Percentiles rank a stretch among this genome's conserved stretches.
Conservation (phyloP, 2,329 filamentous ascomycete genomes). For the Claviceps fusiformis region DNA sequence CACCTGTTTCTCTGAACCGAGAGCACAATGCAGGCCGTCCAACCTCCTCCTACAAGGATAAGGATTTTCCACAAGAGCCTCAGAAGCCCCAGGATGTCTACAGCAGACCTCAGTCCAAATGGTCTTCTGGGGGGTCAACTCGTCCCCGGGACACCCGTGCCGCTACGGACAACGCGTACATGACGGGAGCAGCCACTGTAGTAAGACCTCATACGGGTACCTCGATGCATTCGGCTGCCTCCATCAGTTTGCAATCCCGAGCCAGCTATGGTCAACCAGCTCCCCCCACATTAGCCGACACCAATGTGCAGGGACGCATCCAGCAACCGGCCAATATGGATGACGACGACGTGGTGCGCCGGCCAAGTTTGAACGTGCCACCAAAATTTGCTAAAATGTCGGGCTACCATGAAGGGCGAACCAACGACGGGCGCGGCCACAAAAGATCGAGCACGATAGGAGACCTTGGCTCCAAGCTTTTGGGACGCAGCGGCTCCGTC, state of each 20-base stretch:
- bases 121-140: conserved; percentile 22
- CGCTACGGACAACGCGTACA: conserved; percentile 26
- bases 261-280: conserved; percentile 71
- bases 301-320: conserved; percentile 79
- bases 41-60: conserved; percentile 31
- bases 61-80: conserved; percentile 43
- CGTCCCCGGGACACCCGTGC: conserved; percentile 22
- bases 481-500: conserved; percentile 70
- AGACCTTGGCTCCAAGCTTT: conserved; percentile 69
- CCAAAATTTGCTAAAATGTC: conserved; percentile 45
- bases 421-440: conserved; percentile 39
- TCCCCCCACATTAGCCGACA: conserved; percentile 74
- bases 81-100: conserved; percentile 31
- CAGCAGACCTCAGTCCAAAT: conserved; percentile 23
- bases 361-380: conserved; percentile 46
- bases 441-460: conserved; percentile 64
- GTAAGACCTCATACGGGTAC: conserved; percentile 67
- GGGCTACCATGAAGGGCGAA: conserved; percentile 41
- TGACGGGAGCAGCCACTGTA: conserved; percentile 28
- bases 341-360: conserved; percentile 53
- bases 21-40: conserved; percentile 27
- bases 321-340: conserved; percentile 61
- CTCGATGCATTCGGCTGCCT: conserved; percentile 55
- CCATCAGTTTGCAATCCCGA: conserved; percentile 54
- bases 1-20: conserved; percentile 18